phyloP scores from a whole-genome alignment of 1,139 yeast genomes.

The Debaryomyces fabryi region DNA sequence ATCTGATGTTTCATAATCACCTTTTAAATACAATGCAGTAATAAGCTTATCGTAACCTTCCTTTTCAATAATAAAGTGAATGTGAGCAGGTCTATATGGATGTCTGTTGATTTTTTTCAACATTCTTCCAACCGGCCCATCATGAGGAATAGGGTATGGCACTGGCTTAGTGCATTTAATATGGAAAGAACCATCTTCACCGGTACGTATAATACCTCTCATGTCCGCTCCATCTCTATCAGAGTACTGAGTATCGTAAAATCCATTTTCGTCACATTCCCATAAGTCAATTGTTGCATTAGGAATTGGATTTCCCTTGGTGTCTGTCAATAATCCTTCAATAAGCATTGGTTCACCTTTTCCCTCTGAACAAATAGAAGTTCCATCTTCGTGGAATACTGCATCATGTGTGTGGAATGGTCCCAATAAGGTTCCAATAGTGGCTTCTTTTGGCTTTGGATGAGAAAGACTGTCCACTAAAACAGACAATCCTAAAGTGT shows the following conservation, averaged over 20 bases:
- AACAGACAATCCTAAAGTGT: constrained; percentile 32
- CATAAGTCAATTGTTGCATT: constrained; percentile 36
- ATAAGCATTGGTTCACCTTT: constrained; percentile 32
- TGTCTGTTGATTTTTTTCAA: constrained; percentile 34
- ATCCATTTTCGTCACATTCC: constrained; percentile 43
- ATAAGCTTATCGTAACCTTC: constrained; percentile 31
- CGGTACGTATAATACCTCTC: constrained; percentile 34
- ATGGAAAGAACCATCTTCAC: constrained; percentile 28
- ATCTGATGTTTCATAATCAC: constrained; percentile 34
- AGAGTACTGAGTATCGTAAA: constrained; percentile 36
- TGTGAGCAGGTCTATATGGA: constrained; percentile 41
- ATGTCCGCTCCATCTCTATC: constrained; percentile 27
- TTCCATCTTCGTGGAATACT: constrained; percentile 26
- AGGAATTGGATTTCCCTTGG: constrained; percentile 29
- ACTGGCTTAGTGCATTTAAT: constrained; percentile 36
- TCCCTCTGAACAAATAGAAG: constrained; percentile 28
- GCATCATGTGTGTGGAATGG: constrained; percentile 41
- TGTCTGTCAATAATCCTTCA: constrained; percentile 24
- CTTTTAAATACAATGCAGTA: constrained; percentile 32
- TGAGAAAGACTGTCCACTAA: constrained; percentile 34
- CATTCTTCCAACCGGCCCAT: constrained; percentile 41
- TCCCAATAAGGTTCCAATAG: constrained; percentile 34
- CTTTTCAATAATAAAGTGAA: constrained; percentile 33
- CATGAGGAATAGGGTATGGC: constrained; percentile 42
- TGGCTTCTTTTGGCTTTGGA: constrained; percentile 33